Evolutionary conservation across 23 red algal species (phyloP), one percentile per base, ranked within the genome.

Genomic region (Gracilaria domingensis): DNA sequence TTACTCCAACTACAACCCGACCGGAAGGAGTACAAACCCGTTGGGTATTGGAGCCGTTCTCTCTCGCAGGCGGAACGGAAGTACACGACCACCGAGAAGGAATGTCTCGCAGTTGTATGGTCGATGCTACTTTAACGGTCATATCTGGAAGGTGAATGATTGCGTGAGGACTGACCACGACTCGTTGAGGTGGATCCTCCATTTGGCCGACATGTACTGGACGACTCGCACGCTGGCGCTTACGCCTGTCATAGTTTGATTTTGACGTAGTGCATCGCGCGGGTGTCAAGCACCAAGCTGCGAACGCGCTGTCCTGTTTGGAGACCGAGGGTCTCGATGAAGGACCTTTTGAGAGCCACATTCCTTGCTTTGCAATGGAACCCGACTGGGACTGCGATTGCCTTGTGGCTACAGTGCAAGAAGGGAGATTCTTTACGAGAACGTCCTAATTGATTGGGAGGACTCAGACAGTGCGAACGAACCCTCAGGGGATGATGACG

Each of bases 51-150:
- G 57, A 83, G 64, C 66, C 73, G 78, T 34, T 48, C 4, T 4
- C 62, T 84, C 42, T 54, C 2, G 20, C 0, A 35, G 3, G 48
- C 58, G 23, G 78, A 92, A 40, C 65, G 65, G 28, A 69, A 82
- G 26, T 92, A 92, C 57, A 82, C 61, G n/a, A 74, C 66, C 57
- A 50, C 60, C 57, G 78, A 82, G 26, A 50, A 55, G 47, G 88
- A 92, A 76, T 66, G 75, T n/a, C 65, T 83, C 57, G 79, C 49
- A 8, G 88, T 84, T 36, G 78, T 92, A 13, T 92, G 78, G 59
- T 54, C 88, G 24, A 74, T 84, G 20, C 62, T 75, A 34, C 58
- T 40, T 16, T 40, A 84, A 13, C 30, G 88, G 25, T 2, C 76
- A 56, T 83, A 92, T 40, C 38, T 92, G 73, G 76, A 92, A 54